phyloP scores from a whole-genome alignment of 2,329 filamentous ascomycete species.

The Penicillium sp. region DNA sequence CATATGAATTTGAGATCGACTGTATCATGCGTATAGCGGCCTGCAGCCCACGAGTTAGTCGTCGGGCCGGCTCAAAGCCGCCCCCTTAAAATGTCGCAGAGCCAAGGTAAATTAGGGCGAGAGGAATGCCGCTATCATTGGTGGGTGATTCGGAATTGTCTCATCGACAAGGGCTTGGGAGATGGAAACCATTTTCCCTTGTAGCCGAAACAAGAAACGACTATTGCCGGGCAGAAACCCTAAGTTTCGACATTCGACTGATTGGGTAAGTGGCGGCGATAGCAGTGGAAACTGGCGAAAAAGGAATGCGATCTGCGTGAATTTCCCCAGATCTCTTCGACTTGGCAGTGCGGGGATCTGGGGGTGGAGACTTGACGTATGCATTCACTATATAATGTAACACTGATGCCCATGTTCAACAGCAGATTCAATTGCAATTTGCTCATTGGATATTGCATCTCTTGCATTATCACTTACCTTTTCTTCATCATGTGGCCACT shows the following conservation, averaged over 20 bases:
- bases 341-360: slow-evolving; percentile 2
- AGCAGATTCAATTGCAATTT: background rate
- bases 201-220: background rate
- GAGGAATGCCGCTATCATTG: background rate
- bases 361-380: slow-evolving; percentile 1
- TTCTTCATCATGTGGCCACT: background rate
- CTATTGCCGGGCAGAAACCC: background rate
- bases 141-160: background rate
- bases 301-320: slow-evolving; percentile 2
- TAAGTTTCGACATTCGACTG: background rate
- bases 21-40: background rate
- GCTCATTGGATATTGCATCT: background rate
- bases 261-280: background rate
- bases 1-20: background rate
- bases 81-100: background rate
- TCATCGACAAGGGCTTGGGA: background rate
- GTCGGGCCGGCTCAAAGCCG: background rate
- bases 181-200: background rate
- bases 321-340: slow-evolving; percentile 7
- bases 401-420: background rate
- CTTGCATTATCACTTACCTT: background rate
- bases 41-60: background rate
- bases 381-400: background rate
- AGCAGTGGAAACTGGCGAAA: background rate
- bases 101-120: background rate